Conservation (phyloP, 345 rosid species). For the Erucastrum elatum region DNA sequence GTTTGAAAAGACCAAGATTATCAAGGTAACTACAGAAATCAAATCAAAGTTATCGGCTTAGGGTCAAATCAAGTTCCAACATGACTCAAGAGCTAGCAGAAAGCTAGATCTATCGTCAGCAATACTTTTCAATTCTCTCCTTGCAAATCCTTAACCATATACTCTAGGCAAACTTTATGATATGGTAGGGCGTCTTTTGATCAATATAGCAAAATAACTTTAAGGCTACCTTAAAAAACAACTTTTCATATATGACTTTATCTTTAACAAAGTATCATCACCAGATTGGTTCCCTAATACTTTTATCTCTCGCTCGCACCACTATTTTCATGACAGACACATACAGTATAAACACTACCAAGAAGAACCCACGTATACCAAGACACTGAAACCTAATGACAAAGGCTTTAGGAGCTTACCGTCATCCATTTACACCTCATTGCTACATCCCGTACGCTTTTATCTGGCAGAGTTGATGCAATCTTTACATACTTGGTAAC, state of each 20-base stretch:
- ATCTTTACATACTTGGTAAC: constrained; percentile 86
- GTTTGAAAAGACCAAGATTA: background rate
- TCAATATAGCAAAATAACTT: constrained; percentile 6
- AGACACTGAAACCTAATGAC: background rate
- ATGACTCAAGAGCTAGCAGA: constrained; percentile 24
- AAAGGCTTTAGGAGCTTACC: constrained; percentile 21
- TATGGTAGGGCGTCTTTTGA: constrained; percentile 26
- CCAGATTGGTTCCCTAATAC: constrained; percentile 19
- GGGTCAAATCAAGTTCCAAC: constrained; percentile 34
- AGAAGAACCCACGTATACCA: background rate
- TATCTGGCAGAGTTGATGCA: constrained; percentile 77
- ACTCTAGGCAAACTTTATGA: constrained; percentile 24
- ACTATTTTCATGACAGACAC: constrained; percentile 13
- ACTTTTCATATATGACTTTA: constrained; percentile 24
- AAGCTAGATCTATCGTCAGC: constrained; percentile 17
- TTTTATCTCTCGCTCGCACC: background rate
- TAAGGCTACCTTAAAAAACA: constrained; percentile 19
- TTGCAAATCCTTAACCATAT: constrained; percentile 19
- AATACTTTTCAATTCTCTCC: background rate
- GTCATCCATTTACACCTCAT: constrained; percentile 85
- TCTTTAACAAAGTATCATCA: constrained; percentile 33
- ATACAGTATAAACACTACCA: background rate
- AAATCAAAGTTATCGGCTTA: constrained; percentile 27
- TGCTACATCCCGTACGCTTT: constrained; percentile 96
- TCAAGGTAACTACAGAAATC: constrained; percentile 27